Conservation (phyloP, 169 alveolate species). For the Plasmodium falciparum region DNA sequence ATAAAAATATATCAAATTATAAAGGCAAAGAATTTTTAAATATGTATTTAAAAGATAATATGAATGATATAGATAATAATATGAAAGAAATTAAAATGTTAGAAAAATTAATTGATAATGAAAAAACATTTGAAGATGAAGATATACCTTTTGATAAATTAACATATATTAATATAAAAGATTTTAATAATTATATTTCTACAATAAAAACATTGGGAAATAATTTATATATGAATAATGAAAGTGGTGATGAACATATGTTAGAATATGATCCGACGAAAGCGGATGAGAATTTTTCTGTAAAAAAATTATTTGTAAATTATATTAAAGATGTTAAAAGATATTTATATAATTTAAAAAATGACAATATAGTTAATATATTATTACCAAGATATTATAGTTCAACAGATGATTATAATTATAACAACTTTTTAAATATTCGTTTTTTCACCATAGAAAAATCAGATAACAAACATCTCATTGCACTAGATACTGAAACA, state of each 20-base stretch:
- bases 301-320: constrained; percentile 29
- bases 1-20: background rate
- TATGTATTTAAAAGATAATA: constrained; percentile 38
- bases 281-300: constrained; percentile 28
- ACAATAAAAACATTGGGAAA: constrained; percentile 45
- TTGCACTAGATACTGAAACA: constrained; percentile 71
- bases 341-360: constrained; percentile 50
- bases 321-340: constrained; percentile 63
- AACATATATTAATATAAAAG: constrained; percentile 64
- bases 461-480: constrained; percentile 59
- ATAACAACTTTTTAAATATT: constrained; percentile 39
- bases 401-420: constrained; percentile 52
- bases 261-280: background rate
- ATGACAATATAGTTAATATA: constrained; percentile 52
- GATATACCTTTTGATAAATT: constrained; percentile 42
- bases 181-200: constrained; percentile 60
- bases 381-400: constrained; percentile 74
- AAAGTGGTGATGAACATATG: constrained; percentile 51
- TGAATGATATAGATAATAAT: constrained; percentile 48
- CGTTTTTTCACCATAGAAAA: constrained; percentile 73
- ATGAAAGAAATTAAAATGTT: constrained; percentile 68
- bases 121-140: constrained; percentile 47
- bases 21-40: constrained; percentile 11
- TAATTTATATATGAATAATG: constrained; percentile 15
- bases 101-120: constrained; percentile 55